A percentile compares a stretch with the other conserved stretches of the same genome.
Conservation (phyloP, 352 stramenopile genomes). For the Phytophthora chlamydospora region DNA sequence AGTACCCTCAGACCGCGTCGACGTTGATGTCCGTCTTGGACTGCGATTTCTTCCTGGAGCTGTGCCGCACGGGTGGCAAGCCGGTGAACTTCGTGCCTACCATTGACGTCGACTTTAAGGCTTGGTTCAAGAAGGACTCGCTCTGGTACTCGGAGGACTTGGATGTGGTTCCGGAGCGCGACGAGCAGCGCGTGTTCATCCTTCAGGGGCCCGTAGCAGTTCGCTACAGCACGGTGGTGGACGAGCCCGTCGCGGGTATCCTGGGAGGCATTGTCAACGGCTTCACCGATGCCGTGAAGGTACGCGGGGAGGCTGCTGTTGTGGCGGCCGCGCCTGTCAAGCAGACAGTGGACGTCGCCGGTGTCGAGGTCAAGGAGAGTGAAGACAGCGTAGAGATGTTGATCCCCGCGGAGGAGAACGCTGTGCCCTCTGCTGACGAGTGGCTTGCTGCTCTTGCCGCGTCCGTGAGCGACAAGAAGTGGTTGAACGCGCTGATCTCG, state of each 20-base stretch:
- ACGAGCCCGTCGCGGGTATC: slow-evolving; percentile 85
- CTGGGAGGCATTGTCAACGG: slow-evolving; percentile 65
- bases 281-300: slow-evolving; percentile 54
- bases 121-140: slow-evolving; percentile 92
- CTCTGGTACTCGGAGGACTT: slow-evolving; percentile 92
- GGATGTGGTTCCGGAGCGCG: slow-evolving; percentile 75
- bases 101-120: slow-evolving; percentile 83
- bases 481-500: slow-evolving; percentile 63
- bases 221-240: slow-evolving; percentile 70
- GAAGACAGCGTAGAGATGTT: slow-evolving; percentile 33
- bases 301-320: slow-evolving; percentile 19
- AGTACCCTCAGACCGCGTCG: slow-evolving; percentile 55
- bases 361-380: slow-evolving; percentile 36
- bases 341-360: slow-evolving; percentile 24
- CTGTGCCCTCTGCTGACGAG: slow-evolving; percentile 39
- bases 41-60: slow-evolving; percentile 82
- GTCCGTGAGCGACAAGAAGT: slow-evolving; percentile 48
- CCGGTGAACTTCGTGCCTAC: slow-evolving; percentile 88
- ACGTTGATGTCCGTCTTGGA: slow-evolving; percentile 78
- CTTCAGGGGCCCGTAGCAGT: slow-evolving; percentile 85
- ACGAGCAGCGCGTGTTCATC: slow-evolving; percentile 84
- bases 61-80: slow-evolving; percentile 85
- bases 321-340: slow-evolving; percentile 1
- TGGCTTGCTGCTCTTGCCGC: slow-evolving; percentile 51
- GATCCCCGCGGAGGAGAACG: slow-evolving; percentile 28